Evolutionary conservation across 306 rosid genomes (phyloP).

Genomic region (Inga oerstediana): DNA sequence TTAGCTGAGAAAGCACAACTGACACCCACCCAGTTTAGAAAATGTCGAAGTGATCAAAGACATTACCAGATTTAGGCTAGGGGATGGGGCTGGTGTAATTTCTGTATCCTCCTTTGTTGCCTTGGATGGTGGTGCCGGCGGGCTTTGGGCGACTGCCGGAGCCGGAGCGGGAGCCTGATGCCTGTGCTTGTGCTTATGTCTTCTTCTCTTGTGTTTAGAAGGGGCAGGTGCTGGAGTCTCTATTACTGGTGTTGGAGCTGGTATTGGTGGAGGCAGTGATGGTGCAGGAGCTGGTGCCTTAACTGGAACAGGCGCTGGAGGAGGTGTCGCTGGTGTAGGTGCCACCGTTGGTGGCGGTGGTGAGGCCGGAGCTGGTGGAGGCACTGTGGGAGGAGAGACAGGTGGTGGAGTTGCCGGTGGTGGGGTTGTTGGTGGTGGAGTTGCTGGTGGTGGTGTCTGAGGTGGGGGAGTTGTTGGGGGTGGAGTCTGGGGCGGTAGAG

Average conservation of each 20-base stretch:
- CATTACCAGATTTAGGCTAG: conserved; percentile 72
- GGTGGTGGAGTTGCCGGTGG: conserved; percentile 61
- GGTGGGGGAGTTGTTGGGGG: conserved; percentile 59
- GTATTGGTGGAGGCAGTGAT: conserved; percentile 49
- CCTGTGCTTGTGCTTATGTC: conserved; percentile 62
- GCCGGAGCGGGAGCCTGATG: conserved; percentile 81
- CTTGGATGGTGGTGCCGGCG: conserved; percentile 86
- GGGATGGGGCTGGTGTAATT: conserved; percentile 88
- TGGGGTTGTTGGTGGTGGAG: conserved; percentile 48
- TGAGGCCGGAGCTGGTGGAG: conserved; percentile 50
- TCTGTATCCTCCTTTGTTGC: conserved; percentile 50
- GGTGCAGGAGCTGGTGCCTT: conserved; percentile 62
- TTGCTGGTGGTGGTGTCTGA: conserved; percentile 46
- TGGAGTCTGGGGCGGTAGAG: conserved; percentile 57
- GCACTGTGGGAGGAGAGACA: conserved; percentile 48
- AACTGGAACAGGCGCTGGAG: conserved; percentile 67
- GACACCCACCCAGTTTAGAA: too few species aligned
- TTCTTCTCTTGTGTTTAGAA: conserved; percentile 58
- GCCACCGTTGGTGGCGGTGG: conserved; percentile 67
- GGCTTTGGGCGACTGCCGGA: conserved; percentile 61
- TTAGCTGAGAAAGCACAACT: too few species aligned
- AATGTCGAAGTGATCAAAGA: not conserved
- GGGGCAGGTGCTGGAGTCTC: conserved; percentile 51
- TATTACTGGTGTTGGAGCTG: conserved; percentile 50
- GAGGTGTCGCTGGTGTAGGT: conserved; percentile 72